Conservation (phyloP, 768 basidiomycete species). For the Leucocoprinus leucothites region DNA sequence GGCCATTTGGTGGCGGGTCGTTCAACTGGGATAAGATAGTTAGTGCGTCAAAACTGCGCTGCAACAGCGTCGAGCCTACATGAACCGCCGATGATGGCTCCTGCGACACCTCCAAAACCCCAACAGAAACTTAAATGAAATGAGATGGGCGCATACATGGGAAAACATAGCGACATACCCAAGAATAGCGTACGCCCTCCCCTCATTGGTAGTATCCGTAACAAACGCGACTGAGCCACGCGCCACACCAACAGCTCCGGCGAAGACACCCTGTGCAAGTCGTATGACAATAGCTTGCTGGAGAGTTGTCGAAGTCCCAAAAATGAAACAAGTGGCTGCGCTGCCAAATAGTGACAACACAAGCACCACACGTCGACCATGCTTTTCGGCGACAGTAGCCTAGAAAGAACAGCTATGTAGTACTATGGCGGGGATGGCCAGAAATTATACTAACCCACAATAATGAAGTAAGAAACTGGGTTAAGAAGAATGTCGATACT, state of each 20-base stretch:
- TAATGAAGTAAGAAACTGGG: constrained; percentile 92
- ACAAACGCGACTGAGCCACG: constrained; percentile 84
- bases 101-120: constrained; percentile 94
- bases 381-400: constrained; percentile 93
- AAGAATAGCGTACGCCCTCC: constrained; percentile 89
- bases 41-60: constrained; percentile 11
- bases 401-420: constrained; percentile 23
- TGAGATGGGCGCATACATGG: constrained; percentile 4
- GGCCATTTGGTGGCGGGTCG: constrained; percentile 88
- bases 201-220: constrained; percentile 91
- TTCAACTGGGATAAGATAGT: constrained; percentile 52
- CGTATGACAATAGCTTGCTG: constrained; percentile 82
- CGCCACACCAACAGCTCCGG: constrained; percentile 93
- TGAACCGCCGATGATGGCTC: constrained; percentile 81
- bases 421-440: background rate
- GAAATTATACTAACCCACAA: constrained; percentile 65
- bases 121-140: constrained; percentile 70
- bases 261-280: constrained; percentile 89
- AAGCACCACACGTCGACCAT: constrained; percentile 83
- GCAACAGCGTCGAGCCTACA: constrained; percentile 45
- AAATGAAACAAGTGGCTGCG: constrained; percentile 71
- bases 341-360: constrained; percentile 84
- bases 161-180: constrained; percentile 45
- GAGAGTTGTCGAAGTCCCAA: constrained; percentile 73
- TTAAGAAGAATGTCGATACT: constrained; percentile 89